Evolutionary conservation across 306 rosid species (phyloP).

Genomic region (Castanea crenata): DNA sequence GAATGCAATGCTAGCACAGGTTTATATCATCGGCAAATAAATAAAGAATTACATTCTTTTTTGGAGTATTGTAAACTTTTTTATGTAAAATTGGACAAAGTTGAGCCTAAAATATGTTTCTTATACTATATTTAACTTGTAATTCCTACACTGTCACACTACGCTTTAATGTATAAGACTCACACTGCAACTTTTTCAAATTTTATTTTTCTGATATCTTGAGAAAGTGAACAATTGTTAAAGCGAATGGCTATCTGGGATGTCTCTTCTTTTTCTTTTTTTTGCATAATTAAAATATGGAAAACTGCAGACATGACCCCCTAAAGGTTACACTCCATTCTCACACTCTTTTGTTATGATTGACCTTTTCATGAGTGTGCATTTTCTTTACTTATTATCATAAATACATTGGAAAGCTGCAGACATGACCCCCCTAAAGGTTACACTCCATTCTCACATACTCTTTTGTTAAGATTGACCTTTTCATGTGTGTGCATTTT

Average conservation of each 20-base stretch:
- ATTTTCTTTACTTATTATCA: conserved; percentile 9
- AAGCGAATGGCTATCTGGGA: background rate
- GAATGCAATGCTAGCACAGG: background rate
- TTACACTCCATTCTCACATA: background rate
- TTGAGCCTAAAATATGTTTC: background rate
- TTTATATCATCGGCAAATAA: background rate
- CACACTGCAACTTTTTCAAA: background rate
- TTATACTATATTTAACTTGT: background rate
- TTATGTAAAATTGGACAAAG: background rate
- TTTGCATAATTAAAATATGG: no score
- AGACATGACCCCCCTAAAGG: conserved; percentile 88
- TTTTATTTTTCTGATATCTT: background rate
- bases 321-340: background rate
- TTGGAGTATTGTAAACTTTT: background rate
- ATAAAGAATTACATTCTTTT: background rate
- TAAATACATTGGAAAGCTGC: conserved; percentile 34
- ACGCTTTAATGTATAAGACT: background rate
- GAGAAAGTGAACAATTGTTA: background rate
- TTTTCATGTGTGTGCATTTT: conserved; percentile 1
- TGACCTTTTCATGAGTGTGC: background rate
- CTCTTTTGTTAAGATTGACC: background rate
- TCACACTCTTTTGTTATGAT: background rate
- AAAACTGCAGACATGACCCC: no score
- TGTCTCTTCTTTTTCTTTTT: background rate
- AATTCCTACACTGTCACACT: background rate